Evolutionary conservation across 495 filamentous ascomycete species (phyloP).

Genomic region (Darksidea phi): DNA sequence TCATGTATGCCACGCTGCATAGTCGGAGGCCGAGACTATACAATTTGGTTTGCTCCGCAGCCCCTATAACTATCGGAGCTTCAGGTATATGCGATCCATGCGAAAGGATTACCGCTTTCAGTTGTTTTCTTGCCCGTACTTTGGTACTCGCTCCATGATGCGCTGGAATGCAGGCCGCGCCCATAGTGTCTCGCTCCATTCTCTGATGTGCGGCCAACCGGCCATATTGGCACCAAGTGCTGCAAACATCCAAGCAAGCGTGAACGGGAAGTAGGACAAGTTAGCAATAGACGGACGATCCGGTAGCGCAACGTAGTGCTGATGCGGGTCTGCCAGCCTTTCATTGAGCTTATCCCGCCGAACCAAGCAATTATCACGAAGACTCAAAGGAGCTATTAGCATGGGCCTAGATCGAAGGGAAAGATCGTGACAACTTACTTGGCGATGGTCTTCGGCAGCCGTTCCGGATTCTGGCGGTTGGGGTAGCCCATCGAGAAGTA

Average conservation of each 20-base stretch:
- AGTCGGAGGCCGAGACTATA: too few relatives aligned
- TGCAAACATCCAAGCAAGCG: conserved; percentile 25
- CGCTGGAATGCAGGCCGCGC: conserved; percentile 7
- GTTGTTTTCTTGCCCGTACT: conserved; percentile 15
- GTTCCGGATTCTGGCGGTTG: conserved; percentile 20
- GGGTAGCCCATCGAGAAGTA: conserved; percentile 24
- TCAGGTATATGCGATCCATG: too few relatives aligned
- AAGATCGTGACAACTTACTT: conserved; percentile 7
- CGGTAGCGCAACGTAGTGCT: conserved; percentile 19
- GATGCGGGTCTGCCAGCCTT: not conserved
- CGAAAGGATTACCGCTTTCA: too few relatives aligned
- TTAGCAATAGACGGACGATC: conserved; percentile 19
- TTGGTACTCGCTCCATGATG: conserved; percentile 9
- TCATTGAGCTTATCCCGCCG: conserved; percentile 21
- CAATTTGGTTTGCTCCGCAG: too few relatives aligned
- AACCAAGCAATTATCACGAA: conserved; percentile 2
- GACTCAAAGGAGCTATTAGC: not conserved
- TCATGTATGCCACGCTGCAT: too few relatives aligned
- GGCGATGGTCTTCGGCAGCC: conserved; percentile 4
- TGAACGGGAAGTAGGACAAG: conserved; percentile 18
- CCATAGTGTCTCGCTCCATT: conserved; percentile 8
- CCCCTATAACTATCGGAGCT: too few relatives aligned
- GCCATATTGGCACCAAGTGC: conserved; percentile 12
- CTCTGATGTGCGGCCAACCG: conserved; percentile 6
- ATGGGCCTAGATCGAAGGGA: not conserved